These are phyloP conservation scores for Calonectria henricotiae DNA, from an alignment of 2,329 filamentous ascomycete species.

Conservation along the genomic window DNA sequence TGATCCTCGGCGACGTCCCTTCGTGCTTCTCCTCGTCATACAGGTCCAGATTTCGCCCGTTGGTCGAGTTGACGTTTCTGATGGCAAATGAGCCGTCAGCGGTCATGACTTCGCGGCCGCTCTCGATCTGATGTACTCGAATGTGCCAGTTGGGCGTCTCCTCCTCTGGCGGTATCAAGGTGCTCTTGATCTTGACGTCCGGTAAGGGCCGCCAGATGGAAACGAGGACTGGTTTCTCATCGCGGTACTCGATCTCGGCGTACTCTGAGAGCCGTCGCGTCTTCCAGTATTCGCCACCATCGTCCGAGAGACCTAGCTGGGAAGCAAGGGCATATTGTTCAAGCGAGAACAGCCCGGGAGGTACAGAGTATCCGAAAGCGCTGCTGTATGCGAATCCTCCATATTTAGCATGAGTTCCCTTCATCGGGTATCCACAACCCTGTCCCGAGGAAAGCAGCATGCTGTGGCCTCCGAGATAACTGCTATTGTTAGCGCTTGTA, in stretches of 20 bases:
- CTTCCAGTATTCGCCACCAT: constrained; percentile 86
- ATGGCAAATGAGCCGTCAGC: constrained; percentile 85
- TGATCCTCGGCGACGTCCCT: constrained; percentile 70
- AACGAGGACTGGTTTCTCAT: constrained; percentile 73
- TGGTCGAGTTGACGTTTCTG: constrained; percentile 66
- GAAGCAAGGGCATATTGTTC: constrained; percentile 85
- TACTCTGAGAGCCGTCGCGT: constrained; percentile 79
- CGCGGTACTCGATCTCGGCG: constrained; percentile 73
- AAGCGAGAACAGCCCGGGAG: constrained; percentile 81
- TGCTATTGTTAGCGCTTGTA: constrained; percentile 46
- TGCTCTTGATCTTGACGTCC: constrained; percentile 78
- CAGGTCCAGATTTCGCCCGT: constrained; percentile 68
- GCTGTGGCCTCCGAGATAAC: constrained; percentile 80
- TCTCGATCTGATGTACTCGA: constrained; percentile 74
- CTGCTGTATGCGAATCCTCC: constrained; percentile 85
- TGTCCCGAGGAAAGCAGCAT: constrained; percentile 85
- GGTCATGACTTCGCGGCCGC: constrained; percentile 76
- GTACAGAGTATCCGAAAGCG: constrained; percentile 83
- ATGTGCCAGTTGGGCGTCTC: constrained; percentile 80
- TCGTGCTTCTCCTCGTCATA: constrained; percentile 66
- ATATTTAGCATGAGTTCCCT: constrained; percentile 87
- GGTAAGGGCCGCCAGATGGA: constrained; percentile 81
- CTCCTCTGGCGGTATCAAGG: constrained; percentile 74
- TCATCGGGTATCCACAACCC: constrained; percentile 87
- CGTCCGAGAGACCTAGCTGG: constrained; percentile 83